Evolutionary conservation across 805 yeast genomes (phyloP), one percentile per base, ranked within the genome.

Genomic region (Ogataea nonfermentans): DNA sequence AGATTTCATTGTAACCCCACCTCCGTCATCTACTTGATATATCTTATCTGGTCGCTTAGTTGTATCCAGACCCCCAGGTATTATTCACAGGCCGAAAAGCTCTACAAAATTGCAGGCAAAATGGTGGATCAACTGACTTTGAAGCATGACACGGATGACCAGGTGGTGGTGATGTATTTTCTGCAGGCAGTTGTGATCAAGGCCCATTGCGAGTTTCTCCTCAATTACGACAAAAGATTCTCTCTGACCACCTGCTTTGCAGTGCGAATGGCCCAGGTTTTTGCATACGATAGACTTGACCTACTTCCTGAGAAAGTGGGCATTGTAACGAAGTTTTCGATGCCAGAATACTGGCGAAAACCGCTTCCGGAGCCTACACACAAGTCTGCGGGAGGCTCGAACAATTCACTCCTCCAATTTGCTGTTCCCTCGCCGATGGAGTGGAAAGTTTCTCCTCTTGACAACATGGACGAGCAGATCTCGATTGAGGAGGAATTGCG

Each of bases 251-350:
- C 58, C 24, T 45, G 54, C 13, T 32, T 44, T 7, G 55, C 58
- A 4, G 57, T 55, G 9, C 46, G 65, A 29, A 35, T 57, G 28
- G 41, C 58, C 5, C 63, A 58, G 44, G 46, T 61, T 43, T 47
- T 50, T 34, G 61, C 60, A 4, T 57, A 47, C 37, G 64, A 61
- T 47, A 59, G 56, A 38, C 45, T 59, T 7, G 65, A 61, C 42
- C 34, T 56, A 11, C 44, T 58, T 8, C 14, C 35, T n/a, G n/a
- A n/a, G n/a, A n/a, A n/a, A n/a, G n/a, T n/a, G n/a, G n/a, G n/a
- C n/a, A n/a, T n/a, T n/a, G n/a, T n/a, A n/a, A n/a, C n/a, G n/a
- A n/a, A n/a, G n/a, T n/a, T n/a, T n/a, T n/a, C 16, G 29, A 28
- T 11, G 32, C 3, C 14, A 8, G 33, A 30, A n/a, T 8, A 32